Conservation (phyloP, 441 rosid genomes). For the Theobroma grandiflorum region DNA sequence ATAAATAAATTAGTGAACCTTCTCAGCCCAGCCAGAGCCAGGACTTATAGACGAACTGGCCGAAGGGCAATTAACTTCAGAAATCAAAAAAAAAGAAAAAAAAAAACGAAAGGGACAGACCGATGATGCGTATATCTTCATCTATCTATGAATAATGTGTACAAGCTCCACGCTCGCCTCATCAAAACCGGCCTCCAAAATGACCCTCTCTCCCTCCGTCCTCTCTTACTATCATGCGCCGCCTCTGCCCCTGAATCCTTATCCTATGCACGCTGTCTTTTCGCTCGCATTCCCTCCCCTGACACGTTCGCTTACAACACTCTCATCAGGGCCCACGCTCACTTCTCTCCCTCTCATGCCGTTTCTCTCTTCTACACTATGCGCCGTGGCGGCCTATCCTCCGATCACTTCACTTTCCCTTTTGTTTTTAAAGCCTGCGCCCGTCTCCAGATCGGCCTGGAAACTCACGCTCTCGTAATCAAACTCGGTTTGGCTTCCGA, state of each 20-base stretch:
- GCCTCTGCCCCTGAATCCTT: constrained; percentile 41
- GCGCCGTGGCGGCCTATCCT: constrained; percentile 42
- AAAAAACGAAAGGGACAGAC: neutral
- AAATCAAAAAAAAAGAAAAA: neutral
- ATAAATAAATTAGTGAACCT: too few species aligned
- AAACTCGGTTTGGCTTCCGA: constrained; percentile 46
- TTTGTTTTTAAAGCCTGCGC: constrained; percentile 56
- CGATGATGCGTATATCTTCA: neutral
- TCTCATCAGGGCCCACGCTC: constrained; percentile 48
- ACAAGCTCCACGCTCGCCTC: constrained; percentile 40
- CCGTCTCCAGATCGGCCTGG: constrained; percentile 35
- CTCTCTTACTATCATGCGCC: constrained; percentile 38
- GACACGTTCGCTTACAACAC: constrained; percentile 55
- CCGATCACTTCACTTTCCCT: constrained; percentile 64
- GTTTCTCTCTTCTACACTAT: constrained; percentile 46
- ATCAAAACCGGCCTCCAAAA: constrained; percentile 39
- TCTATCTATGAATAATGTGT: constrained; percentile 37
- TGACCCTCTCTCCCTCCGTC: constrained; percentile 38
- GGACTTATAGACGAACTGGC: neutral
- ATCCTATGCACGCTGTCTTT: constrained; percentile 43
- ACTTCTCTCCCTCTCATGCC: constrained; percentile 45
- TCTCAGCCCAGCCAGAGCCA: too few species aligned
- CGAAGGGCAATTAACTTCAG: neutral
- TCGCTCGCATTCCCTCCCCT: constrained; percentile 33
- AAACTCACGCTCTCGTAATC: constrained; percentile 42